Base-by-base conservation (phyloP, 306 rosid genomes). In the Inga oerstediana region DNA sequence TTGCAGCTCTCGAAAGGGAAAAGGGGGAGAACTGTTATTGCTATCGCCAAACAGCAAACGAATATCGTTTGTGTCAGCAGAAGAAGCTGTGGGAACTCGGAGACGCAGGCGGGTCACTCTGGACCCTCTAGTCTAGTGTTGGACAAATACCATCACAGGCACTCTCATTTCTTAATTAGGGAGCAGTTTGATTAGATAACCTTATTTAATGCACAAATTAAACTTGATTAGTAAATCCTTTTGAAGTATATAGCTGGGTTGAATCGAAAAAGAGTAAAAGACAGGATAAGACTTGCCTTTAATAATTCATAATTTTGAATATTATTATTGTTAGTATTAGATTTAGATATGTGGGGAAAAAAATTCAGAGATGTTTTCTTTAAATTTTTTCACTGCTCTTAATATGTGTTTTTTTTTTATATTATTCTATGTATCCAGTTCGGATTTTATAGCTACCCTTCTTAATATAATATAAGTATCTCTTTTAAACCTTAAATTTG, bases 81-180 rank as follows among this genome's bases (percentile, higher is more conserved):
- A 32, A 17, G 65, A 54, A 80, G 56, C 35, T 54, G 56, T 39
- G 69, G 71, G 15, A 35, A 76, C 78, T 72, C 24, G 75, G 59
- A 87, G 68, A 78, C 85, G 72, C 81, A 37, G 24, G 64, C 75
- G 51, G 35, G 20, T 75, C 68, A 4, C 58, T 15, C 3, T 20
- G 14, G 11, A 46, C 52, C 6, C 7, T 22, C 17, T 73, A 76
- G 71, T 76, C 83, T 19, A 24, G 8, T 49, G 19, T 3, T 83
- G 66, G 16, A 56, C 74, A n/a, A 16, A 37, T 0, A 35, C 7
- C 43, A 39, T 0, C 72, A 37, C 11, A 7, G 10, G 13, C 65
- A 9, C 49, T 37, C 51, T 41, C 14, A n/a, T 20, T 44, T 44
- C 35, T n/a, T 43, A 71, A 71, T 71, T 44, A 11, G 8, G 8